Evolutionary conservation across 768 basidiomycete genomes (phyloP).

Genomic region (Boletales sp.): DNA sequence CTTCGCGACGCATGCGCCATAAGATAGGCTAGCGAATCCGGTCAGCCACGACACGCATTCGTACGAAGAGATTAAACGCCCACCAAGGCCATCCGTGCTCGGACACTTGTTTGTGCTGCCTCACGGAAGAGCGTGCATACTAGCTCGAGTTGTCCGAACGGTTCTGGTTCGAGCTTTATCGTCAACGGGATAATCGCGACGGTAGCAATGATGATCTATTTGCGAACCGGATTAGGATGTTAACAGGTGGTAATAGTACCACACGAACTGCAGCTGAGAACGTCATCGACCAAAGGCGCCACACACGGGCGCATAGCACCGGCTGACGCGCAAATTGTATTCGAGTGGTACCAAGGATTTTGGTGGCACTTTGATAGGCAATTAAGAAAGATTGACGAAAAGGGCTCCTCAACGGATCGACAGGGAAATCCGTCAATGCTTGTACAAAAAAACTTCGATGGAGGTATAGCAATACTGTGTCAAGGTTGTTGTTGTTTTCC

Average conservation of each 20-base stretch:
- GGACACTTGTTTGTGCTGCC: conserved; percentile 43
- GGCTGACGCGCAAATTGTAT: conserved; percentile 44
- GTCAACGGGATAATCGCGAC: conserved; percentile 46
- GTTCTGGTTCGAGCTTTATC: conserved; percentile 42
- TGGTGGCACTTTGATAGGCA: conserved; percentile 49
- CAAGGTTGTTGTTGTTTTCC: neutral
- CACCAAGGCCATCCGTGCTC: conserved; percentile 50
- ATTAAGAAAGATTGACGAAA: conserved; percentile 49
- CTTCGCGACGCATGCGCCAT: conserved; percentile 42
- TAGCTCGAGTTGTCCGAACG: conserved; percentile 44
- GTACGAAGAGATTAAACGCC: neutral
- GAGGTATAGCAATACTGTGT: conserved; percentile 48
- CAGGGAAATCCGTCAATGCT: conserved; percentile 46
- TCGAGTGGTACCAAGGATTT: conserved; percentile 40
- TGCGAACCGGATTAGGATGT: neutral
- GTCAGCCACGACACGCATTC: neutral
- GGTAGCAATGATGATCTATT: conserved; percentile 51
- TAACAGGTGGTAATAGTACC: neutral
- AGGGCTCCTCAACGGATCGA: conserved; percentile 45
- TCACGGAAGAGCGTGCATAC: conserved; percentile 43
- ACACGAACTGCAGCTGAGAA: conserved; percentile 51
- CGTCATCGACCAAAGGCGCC: conserved; percentile 56
- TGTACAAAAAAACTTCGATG: conserved; percentile 58
- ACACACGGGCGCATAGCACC: conserved; percentile 46
- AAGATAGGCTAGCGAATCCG: conserved; percentile 38